These are phyloP conservation scores for Paracamarosporium sp. DNA, from an alignment of 2,329 filamentous ascomycete genomes.

Conservation along the genomic window DNA sequence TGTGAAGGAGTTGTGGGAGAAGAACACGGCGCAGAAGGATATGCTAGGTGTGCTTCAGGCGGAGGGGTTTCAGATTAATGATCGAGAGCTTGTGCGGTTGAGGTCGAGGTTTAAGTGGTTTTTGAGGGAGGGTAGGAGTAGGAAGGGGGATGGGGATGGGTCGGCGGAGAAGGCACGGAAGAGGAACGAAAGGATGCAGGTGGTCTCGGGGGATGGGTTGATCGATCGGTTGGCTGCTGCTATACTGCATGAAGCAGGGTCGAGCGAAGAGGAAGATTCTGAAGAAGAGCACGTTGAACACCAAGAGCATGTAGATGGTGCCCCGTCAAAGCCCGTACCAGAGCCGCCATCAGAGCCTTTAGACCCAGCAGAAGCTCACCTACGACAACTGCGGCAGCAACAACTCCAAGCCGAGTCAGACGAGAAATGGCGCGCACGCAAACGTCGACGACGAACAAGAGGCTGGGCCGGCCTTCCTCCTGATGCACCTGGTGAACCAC, in stretches of 20 bases:
- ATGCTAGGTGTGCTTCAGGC: constrained; percentile 74
- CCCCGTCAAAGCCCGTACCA: neutral
- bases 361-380: constrained; percentile 31
- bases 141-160: neutral
- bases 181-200: constrained; percentile 12
- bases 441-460: constrained; percentile 71
- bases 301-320: neutral
- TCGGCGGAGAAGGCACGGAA: constrained; percentile 13
- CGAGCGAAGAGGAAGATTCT: constrained; percentile 19
- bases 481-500: constrained; percentile 70
- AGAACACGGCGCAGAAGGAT: constrained; percentile 73
- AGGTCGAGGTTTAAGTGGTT: constrained; percentile 73
- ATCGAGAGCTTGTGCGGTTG: constrained; percentile 73
- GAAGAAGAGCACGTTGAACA: constrained; percentile 8
- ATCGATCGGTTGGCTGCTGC: constrained; percentile 37
- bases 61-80: constrained; percentile 76
- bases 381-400: constrained; percentile 36
- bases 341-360: constrained; percentile 16
- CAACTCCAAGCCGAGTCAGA: constrained; percentile 65
- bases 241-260: constrained; percentile 30
- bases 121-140: constrained; percentile 55
- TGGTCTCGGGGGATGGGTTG: constrained; percentile 21
- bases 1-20: constrained; percentile 79
- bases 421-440: constrained; percentile 68
- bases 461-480: constrained; percentile 72